Evolutionary conservation across 2,329 filamentous ascomycete genomes (phyloP), one percentile per base, ranked within the genome.

Genomic region (Talaromyces piceae): DNA sequence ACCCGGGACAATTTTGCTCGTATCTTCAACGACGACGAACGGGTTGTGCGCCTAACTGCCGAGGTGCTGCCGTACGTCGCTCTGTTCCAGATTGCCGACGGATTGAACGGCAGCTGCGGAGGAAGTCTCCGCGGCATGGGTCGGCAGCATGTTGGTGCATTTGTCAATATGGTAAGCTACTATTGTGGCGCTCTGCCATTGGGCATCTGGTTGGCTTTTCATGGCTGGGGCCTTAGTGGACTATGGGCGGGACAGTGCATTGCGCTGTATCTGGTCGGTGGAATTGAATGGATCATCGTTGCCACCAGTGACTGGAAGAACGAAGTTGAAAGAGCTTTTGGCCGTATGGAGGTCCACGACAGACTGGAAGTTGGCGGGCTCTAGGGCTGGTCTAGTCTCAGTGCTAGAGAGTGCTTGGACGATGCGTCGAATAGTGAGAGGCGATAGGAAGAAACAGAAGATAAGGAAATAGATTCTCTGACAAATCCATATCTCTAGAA

Each of bases 11-110:
- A 83, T 22, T 90, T 91, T 57, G 89, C 86, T 0, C 79, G 80
- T 49, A 79, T 94, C 2, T 95, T 95, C 73, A 94, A 91, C 61
- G 79, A 90, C 56, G 88, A 95, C 59, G 68, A 79, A 18, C 69
- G 77, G 0, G 89, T 95, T 0, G 76, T 94, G 41, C 72, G 65
- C 7, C 78, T 95, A 0, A 91, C 90, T 0, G 81, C 85, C 0
- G 73, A 94, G 13, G 86, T 95, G 23, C 83, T 95, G 75, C 90
- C 90, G 0, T 91, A 84, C 60, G 89, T 95, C 1, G 90, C 89
- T 0, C 73, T 95, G 2, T 95, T 95, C 68, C 89, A 95, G 71
- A 91, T 95, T 54, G 88, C 89, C 0, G 89, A 95, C 64, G 90
- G 89, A 0, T 71, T 95, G 28, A 93, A 93, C 61, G 88, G 89